Evolutionary conservation across 768 basidiomycete genomes (phyloP).

Genomic region (Jaapia argillacea): DNA sequence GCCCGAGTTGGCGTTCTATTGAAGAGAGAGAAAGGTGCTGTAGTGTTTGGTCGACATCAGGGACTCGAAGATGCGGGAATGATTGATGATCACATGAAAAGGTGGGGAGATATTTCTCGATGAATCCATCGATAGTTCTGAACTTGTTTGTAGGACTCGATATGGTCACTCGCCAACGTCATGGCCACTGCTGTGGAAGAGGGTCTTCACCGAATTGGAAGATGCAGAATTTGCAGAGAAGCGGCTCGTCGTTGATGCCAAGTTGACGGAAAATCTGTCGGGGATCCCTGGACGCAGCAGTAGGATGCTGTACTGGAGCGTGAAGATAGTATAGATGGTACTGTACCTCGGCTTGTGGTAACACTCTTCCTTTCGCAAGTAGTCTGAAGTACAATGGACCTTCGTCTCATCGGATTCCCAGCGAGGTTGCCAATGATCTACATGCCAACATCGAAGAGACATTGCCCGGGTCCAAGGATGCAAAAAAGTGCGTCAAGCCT

Average conservation of each 20-base stretch:
- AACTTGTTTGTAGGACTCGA: slow-evolving; percentile 9
- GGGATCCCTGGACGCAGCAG: not conserved
- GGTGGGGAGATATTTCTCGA: slow-evolving; percentile 7
- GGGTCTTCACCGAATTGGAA: slow-evolving; percentile 15
- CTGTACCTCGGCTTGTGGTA: too few species aligned
- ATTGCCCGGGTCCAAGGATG: too few species aligned
- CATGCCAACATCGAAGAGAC: too few species aligned
- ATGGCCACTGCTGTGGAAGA: slow-evolving; percentile 20
- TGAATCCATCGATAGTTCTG: not conserved
- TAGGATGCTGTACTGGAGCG: slow-evolving; percentile 18
- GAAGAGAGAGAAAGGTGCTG: slow-evolving; percentile 12
- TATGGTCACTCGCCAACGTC: slow-evolving; percentile 21
- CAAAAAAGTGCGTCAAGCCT: too few species aligned
- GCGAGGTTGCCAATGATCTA: too few species aligned
- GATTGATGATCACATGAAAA: slow-evolving; percentile 17
- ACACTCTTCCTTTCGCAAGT: too few species aligned
- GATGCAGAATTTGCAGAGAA: slow-evolving; percentile 12
- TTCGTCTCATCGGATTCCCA: too few species aligned
- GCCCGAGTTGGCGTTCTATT: slow-evolving; percentile 16
- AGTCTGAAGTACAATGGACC: too few species aligned
- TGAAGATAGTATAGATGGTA: slow-evolving; percentile 14
- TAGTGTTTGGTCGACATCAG: slow-evolving; percentile 25
- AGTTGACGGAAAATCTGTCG: slow-evolving; percentile 9
- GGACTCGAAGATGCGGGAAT: slow-evolving; percentile 15
- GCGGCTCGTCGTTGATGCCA: slow-evolving; percentile 11